Percentiles rank a stretch among this genome's conserved stretches.
phyloP scores from a whole-genome alignment of 805 yeast genomes.

The Teunomyces panamensis region DNA sequence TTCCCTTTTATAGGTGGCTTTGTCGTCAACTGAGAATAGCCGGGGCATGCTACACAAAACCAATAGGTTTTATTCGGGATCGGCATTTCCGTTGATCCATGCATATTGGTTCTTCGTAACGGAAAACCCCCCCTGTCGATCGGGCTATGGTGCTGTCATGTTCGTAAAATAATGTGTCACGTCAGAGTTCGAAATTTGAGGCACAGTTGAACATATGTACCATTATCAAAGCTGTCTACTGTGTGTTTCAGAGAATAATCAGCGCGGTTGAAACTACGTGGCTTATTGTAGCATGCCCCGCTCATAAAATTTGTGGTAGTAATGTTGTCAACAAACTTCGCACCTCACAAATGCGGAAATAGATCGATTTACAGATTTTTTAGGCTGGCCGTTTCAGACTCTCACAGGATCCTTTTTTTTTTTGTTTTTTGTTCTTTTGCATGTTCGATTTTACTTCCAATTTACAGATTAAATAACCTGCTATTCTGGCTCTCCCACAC shows the following conservation, averaged over 20 bases:
- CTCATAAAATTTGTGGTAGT: neutral
- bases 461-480: too few relatives aligned
- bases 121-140: neutral
- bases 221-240: neutral
- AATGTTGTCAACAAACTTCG: neutral
- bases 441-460: neutral
- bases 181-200: neutral
- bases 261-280: neutral
- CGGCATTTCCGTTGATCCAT: neutral
- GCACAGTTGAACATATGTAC: neutral
- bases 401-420: neutral
- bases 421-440: neutral
- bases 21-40: neutral
- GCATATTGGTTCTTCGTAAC: neutral
- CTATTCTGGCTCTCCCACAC: neutral
- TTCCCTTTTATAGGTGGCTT: neutral
- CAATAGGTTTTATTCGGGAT: neutral
- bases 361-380: neutral
- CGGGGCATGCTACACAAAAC: neutral
- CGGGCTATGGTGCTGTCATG: neutral
- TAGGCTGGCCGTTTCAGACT: neutral
- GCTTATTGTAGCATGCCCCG: neutral
- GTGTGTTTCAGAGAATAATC: neutral
- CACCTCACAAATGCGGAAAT: too few relatives aligned
- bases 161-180: neutral